Percentiles rank a stretch among this genome's conserved stretches.
These are phyloP conservation scores for Auxenochlorella pyrenoidosa DNA, from an alignment of 139 green algal species.

Conservation along the genomic window DNA sequence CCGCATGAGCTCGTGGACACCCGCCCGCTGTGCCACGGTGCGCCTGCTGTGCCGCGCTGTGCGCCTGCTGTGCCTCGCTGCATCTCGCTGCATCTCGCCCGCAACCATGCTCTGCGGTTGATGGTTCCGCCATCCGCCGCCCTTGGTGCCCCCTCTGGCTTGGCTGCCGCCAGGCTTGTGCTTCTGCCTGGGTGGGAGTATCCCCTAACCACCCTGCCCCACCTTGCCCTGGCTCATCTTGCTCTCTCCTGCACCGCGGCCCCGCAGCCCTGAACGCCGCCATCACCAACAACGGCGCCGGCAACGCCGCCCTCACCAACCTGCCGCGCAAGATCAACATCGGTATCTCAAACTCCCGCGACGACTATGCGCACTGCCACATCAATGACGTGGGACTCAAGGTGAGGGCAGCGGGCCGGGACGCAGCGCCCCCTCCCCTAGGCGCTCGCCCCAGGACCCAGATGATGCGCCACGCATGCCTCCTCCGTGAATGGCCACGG, in stretches of 20 bases:
- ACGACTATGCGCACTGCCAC: constrained; percentile 97
- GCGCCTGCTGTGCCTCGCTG: too few species aligned
- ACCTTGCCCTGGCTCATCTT: background rate
- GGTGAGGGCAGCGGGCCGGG: background rate
- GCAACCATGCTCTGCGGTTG: too few species aligned
- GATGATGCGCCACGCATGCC: too few species aligned
- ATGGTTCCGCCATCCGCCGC: too few species aligned
- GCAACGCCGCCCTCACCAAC: constrained; percentile 91
- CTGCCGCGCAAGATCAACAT: constrained; percentile 98
- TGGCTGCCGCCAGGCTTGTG: too few species aligned
- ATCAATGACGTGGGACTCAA: constrained; percentile 99
- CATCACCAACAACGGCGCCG: constrained; percentile 72
- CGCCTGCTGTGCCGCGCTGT: background rate
- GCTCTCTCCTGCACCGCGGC: background rate
- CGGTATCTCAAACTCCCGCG: constrained; percentile 82
- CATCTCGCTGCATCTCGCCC: too few species aligned
- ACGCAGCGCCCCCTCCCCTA: too few species aligned
- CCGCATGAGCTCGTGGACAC: constrained; percentile 95
- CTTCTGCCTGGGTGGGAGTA: background rate
- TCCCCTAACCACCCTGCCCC: background rate
- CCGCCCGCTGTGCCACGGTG: constrained; percentile 59
- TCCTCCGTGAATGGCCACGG: too few species aligned
- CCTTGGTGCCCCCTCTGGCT: too few species aligned
- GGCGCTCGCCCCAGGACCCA: too few species aligned
- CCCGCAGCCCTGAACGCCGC: constrained; percentile 77